phyloP scores from a whole-genome alignment of 306 rosid genomes.

The Prosopis cineraria region DNA sequence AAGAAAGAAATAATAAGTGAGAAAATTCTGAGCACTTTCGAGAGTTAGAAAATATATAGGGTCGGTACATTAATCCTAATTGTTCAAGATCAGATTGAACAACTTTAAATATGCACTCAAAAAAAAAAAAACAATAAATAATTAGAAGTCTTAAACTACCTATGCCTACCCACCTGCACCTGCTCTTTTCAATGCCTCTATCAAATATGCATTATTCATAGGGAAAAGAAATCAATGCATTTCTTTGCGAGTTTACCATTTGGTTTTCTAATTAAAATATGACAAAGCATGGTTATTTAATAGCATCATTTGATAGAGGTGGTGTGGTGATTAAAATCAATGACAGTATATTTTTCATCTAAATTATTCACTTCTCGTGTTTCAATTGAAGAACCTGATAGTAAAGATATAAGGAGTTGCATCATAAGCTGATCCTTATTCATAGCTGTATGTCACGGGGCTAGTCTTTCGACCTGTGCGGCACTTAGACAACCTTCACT shows the following conservation, averaged over 20 bases:
- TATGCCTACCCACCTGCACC: neutral
- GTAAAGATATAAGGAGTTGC: neutral
- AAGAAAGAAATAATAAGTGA: constrained; percentile 1
- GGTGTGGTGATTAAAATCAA: no score
- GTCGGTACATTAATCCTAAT: neutral
- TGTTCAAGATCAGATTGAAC: neutral
- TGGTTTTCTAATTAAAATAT: neutral
- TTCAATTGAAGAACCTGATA: neutral
- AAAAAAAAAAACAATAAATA: neutral
- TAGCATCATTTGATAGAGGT: no score
- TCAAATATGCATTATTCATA: neutral
- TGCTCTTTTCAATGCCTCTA: neutral
- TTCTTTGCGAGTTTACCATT: neutral
- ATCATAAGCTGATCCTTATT: neutral
- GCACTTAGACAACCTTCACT: no score
- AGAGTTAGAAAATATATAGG: neutral
- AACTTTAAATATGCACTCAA: neutral
- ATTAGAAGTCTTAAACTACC: neutral
- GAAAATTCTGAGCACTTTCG: neutral
- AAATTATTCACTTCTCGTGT: neutral
- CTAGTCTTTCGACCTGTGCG: no score
- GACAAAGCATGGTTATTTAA: neutral
- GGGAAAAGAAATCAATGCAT: neutral
- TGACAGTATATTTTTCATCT: no score
- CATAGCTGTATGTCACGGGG: no score